A percentile compares a stretch with the other conserved stretches of the same genome.
Conservation (phyloP, 2,329 filamentous ascomycete species). For the Scedosporium apiospermum region DNA sequence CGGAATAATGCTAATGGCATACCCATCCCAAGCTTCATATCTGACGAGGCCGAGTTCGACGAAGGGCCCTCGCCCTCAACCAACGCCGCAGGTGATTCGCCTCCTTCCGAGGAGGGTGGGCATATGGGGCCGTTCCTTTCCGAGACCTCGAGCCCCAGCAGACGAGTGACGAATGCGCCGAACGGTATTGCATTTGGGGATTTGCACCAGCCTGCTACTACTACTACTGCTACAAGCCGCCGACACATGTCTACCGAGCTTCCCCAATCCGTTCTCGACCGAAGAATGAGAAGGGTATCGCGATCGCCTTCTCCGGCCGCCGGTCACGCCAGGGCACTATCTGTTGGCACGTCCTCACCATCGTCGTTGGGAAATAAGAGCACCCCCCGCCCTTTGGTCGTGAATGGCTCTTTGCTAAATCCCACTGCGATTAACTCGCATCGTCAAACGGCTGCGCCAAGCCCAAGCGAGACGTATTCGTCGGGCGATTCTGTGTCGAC, state of each 20-base stretch:
- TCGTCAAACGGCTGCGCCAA: not conserved
- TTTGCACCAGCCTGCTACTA: conserved; percentile 21
- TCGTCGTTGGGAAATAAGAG: conserved; percentile 26
- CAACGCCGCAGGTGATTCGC: conserved; percentile 31
- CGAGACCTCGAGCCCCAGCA: conserved; percentile 17
- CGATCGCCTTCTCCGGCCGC: conserved; percentile 48
- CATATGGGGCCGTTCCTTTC: conserved; percentile 15
- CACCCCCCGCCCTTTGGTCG: conserved; percentile 38
- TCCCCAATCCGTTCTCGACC: conserved; percentile 43
- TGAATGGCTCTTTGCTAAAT: conserved; percentile 37
- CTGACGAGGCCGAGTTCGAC: conserved; percentile 43
- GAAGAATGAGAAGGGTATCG: conserved; percentile 42
- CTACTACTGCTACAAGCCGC: conserved; percentile 21
- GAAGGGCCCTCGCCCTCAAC: conserved; percentile 21
- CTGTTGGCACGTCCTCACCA: conserved; percentile 26
- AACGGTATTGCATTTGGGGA: conserved; percentile 40
- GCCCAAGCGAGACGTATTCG: not conserved
- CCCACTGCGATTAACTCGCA: conserved; percentile 12
- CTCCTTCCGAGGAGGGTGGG: conserved; percentile 34
- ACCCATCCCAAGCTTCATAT: conserved; percentile 44
- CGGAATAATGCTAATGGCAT: conserved; percentile 36
- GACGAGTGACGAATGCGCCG: conserved; percentile 14
- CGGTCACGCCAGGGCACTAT: conserved; percentile 36
- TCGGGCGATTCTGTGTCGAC: conserved; percentile 3
- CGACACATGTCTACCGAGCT: conserved; percentile 42